Evolutionary conservation across 192 early-diverging fungal genomes (phyloP).

Genomic region (Entomortierella lignicola): DNA sequence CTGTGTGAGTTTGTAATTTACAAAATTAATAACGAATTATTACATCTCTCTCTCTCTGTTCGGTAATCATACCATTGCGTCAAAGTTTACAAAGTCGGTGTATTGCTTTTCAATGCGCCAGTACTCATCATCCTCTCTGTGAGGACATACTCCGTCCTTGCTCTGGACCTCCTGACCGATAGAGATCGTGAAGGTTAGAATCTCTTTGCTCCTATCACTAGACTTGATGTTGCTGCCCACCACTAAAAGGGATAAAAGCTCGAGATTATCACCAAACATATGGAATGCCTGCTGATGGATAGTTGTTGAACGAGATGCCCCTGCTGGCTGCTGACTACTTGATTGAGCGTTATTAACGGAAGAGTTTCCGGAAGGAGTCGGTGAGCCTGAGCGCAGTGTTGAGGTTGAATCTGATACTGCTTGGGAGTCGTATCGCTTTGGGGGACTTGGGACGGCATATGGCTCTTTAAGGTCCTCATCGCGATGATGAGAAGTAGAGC

Average conservation of each 20-base stretch:
- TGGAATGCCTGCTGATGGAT: slow-evolving; percentile 41
- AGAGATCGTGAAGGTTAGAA: slow-evolving; percentile 68
- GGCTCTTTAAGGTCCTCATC: slow-evolving; percentile 30
- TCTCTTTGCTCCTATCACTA: slow-evolving; percentile 84
- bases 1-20: not conserved
- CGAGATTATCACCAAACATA: slow-evolving; percentile 38
- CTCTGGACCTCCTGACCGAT: slow-evolving; percentile 55
- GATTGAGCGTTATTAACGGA: slow-evolving; percentile 24
- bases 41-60: not conserved
- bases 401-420: slow-evolving; percentile 8
- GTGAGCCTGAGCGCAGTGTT: slow-evolving; percentile 19
- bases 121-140: slow-evolving; percentile 65
- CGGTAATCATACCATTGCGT: slow-evolving; percentile 72
- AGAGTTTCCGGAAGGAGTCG: slow-evolving; percentile 48
- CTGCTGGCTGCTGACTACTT: not conserved
- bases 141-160: slow-evolving; percentile 29
- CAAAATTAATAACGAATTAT: no score
- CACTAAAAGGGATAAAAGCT: slow-evolving; percentile 52
- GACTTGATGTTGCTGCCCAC: slow-evolving; percentile 70
- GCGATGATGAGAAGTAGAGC: slow-evolving; percentile 37
- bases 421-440: slow-evolving; percentile 49
- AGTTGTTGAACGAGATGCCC: slow-evolving; percentile 4
- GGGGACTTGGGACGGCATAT: slow-evolving; percentile 5
- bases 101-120: slow-evolving; percentile 93
- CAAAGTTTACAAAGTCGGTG: slow-evolving; percentile 85